Evolutionary conservation across 352 stramenopile genomes (phyloP), one percentile per base, ranked within the genome.

Genomic region (Globisporangium camurandrum): DNA sequence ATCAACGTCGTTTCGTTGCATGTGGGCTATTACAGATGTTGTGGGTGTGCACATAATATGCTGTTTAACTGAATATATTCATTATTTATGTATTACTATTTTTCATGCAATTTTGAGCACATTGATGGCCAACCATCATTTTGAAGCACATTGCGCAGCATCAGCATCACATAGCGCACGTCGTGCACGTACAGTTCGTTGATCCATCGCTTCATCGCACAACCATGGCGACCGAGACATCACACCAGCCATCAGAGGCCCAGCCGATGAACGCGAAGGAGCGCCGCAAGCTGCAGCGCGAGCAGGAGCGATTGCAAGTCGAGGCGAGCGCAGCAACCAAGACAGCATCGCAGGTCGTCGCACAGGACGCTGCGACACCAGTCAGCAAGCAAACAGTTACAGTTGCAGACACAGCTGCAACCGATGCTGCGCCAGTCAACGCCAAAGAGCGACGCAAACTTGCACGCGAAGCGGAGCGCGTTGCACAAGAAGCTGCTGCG

Each of bases 201-300:
- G n/a, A n/a, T n/a, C n/a, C n/a, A n/a, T n/a, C n/a, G n/a, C n/a
- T n/a, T n/a, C n/a, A n/a, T n/a, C n/a, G n/a, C n/a, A n/a, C 30
- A 16, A 16, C 40, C 30, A 43, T 31, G 40, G 43, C 20, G n/a
- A 42, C 39, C 20, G 26, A 34, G 30, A n/a, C n/a, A 34, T 34
- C 30, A 34, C 8, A 12, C 30, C 8, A 3, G 30, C 1, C 8
- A 34, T 34, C 30, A 34, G 30, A 34, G 30, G 12, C 30, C 1
- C 8, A 34, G 34, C 8, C 48, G 19, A 67, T 89, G 62, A 92
- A 92, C 66, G 80, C 80, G 46, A 91, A 88, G 71, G 74, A 87
- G 55, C 75, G 79, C 17, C 75, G 79, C 45, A 86, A 87, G 62
- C 62, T 87, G 40, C 64, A 74, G 47, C 75, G 75, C 33, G 56